Evolutionary conservation across 805 yeast genomes (phyloP), one percentile per base, ranked within the genome.

Genomic region (Candida sakaeoensis): DNA sequence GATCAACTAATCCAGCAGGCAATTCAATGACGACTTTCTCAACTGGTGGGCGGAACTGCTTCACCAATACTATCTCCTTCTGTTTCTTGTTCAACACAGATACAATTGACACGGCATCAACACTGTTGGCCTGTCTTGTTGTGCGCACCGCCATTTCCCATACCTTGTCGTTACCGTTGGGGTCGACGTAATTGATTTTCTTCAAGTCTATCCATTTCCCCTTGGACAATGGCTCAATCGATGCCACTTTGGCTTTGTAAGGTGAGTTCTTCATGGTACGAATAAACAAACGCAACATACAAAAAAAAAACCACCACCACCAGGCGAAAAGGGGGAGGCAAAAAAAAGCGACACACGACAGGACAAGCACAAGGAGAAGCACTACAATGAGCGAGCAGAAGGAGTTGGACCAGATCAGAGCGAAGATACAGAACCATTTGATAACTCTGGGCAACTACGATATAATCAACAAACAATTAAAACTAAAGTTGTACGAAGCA

Each of bases 1-100:
- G 87, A 58, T 91, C 99, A 30, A 93, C 75, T 46, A 91, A 68
- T 0, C 99, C 99, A 0, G 99, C 99, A 1, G 99, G 99, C 57
- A 90, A 74, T 61, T 91, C 99, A 46, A 91, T 80, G 54, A 95
- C 83, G 6, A 91, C 87, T 14, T 88, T 91, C 39, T 75, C 82
- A 3, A 84, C 85, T 1, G 99, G 98, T 1, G 98, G 96, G 42
- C 99, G 74, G 65, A 84, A 91, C 59, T 91, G 99, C 56, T 86
- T 87, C 55, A 87, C 91, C 13, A 93, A 65, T 6, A 89, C 73
- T 19, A 77, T 53, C 32, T 63, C 57, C 19, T 51, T 48, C 1
- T 48, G 9, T 21, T 24, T 15, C 19, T 69, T 62, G 46, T 78
- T 72, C 37, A 89, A 61, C 13, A 89, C 66, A 0, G 95, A 90